Evolutionary conservation across 257 asterid genomes (phyloP).

Genomic region (Solanum infundibuliforme): DNA sequence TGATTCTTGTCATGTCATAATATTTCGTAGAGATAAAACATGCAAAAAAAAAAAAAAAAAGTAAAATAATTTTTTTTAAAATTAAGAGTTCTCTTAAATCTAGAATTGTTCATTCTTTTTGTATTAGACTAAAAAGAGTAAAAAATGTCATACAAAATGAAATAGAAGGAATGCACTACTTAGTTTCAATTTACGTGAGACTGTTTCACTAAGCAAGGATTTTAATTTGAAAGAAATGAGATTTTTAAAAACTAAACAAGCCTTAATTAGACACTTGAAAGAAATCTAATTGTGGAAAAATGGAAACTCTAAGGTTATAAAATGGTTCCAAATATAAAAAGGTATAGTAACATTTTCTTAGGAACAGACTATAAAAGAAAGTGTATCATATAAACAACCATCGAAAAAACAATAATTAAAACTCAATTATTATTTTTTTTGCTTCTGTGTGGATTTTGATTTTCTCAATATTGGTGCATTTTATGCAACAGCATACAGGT

Average conservation of each 20-base stretch:
- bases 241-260: not conserved
- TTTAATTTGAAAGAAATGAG: not conserved
- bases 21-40: too few species aligned
- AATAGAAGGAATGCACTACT: fast-evolving
- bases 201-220: not conserved
- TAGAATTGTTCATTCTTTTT: not conserved
- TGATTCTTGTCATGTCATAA: not conserved
- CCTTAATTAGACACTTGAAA: not conserved
- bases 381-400: not conserved
- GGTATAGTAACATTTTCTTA: not conserved
- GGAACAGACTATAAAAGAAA: not conserved
- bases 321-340: not conserved
- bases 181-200: not conserved
- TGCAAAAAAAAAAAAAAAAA: not conserved
- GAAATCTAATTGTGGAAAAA: not conserved
- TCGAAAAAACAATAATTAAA: not conserved
- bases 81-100: not conserved
- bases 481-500: constrained; percentile 16
- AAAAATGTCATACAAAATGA: not conserved
- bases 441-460: not conserved
- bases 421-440: not conserved
- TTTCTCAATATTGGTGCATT: not conserved
- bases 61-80: too few species aligned
- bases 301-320: not conserved
- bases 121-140: not conserved